Conservation (phyloP, 371 early-diverging fungal species). For the Choanephora cucurbitarum region DNA sequence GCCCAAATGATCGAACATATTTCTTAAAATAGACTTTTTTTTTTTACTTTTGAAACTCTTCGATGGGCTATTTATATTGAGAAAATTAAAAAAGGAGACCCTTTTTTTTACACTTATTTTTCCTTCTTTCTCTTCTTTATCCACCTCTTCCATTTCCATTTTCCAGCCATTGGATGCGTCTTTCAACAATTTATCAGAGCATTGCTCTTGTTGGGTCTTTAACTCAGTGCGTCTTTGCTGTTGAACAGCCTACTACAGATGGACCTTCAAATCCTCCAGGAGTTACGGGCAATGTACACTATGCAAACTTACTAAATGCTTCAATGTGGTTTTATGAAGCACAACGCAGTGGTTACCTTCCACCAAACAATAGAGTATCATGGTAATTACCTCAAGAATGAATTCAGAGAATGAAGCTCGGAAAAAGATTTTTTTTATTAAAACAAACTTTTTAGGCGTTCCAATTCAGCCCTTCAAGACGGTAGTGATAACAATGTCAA, state of each 20-base stretch:
- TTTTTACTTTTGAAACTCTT: too few relatives aligned
- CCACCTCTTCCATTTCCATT: constrained; percentile 5
- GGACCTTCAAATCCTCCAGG: constrained; percentile 22
- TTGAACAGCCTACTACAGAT: constrained; percentile 17
- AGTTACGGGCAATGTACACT: constrained; percentile 30
- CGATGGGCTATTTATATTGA: neutral
- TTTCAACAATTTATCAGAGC: constrained; percentile 6
- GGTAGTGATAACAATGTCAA: constrained; percentile 52
- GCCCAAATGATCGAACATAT: neutral
- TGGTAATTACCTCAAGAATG: constrained; percentile 33
- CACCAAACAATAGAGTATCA: constrained; percentile 50
- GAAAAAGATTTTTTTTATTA: neutral
- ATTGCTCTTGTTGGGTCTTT: constrained; percentile 4
- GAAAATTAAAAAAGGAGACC: neutral
- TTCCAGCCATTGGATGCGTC: constrained; percentile 1
- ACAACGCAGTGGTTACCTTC: constrained; percentile 58
- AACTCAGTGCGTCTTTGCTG: constrained; percentile 1
- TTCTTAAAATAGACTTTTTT: constrained; percentile 13
- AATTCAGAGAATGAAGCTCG: neutral
- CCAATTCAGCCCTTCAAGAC: constrained; percentile 53
- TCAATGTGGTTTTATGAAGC: constrained; percentile 61
- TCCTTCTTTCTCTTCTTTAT: neutral
- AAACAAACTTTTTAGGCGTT: constrained; percentile 37
- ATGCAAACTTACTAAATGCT: constrained; percentile 35
- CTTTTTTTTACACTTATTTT: neutral